Evolutionary conservation across 345 rosid genomes (phyloP), one percentile per base, ranked within the genome.

Genomic region (Passiflora organensis): DNA sequence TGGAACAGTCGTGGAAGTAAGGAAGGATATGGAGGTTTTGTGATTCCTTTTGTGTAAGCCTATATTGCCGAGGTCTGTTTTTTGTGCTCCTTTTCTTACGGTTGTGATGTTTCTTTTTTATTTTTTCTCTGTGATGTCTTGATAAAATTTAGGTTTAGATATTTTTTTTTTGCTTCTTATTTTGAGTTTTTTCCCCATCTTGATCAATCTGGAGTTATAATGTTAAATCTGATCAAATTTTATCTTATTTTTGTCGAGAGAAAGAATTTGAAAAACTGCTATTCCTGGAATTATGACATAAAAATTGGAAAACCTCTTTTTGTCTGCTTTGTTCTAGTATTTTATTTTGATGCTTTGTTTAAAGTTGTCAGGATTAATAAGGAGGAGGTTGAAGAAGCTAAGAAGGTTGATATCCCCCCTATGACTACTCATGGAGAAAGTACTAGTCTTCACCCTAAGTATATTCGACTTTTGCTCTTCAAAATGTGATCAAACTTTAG

Each of bases 351-450:
- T 63, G 61, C 48, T 53, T 23, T 38, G 48, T 62, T 62, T 62
- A 43, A 51, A 55, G 34, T 64, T 55, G 51, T 63, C 76, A 64
- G 76, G 73, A 66, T 18, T 72, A 68, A 58, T 10, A 90, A 88
- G 98, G 96, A 91, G 65, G 96, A 74, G 74, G 86, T 88, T 68
- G 98, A 88, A 68, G 90, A 80, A 72, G 88, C 88, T 43, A 91
- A 78, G 76, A 88, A 72, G 70, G 82, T 75, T 48, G 96, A 95
- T 48, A 82, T 91, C 94, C 94, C 48, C 82, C 94, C 1, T 89
- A 85, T 69, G 94, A 85, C 71, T 85, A 69, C 54, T 85, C 89
- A 0, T 85, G 94, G 94, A 82, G 94, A 66, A 85, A 85, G 64
- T 85, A 85, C 28, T 89, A 89, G 25, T 64, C 94, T 89, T 66